phyloP scores from a whole-genome alignment of 768 basidiomycete species.

The Phanerochaete sordida region DNA sequence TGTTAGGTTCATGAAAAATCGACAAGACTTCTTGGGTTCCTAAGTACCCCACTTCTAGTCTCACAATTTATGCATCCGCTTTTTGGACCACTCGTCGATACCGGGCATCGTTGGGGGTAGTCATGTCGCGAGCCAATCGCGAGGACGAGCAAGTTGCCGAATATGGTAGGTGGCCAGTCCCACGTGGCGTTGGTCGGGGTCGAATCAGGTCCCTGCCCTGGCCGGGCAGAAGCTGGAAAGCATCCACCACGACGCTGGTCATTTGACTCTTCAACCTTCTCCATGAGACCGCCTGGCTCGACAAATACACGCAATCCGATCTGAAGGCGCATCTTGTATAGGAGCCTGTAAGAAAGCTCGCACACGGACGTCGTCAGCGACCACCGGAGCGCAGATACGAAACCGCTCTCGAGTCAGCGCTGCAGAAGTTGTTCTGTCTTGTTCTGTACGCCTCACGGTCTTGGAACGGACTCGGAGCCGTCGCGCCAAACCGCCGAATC shows the following conservation, averaged over 20 bases:
- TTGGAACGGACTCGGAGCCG: constrained; percentile 1
- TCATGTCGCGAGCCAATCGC: background rate
- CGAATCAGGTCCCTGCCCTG: background rate
- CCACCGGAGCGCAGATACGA: background rate
- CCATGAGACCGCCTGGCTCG: background rate
- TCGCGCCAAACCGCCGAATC: background rate
- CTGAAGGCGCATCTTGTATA: background rate
- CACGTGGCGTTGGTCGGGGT: background rate
- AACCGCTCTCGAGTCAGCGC: background rate
- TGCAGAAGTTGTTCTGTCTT: no score
- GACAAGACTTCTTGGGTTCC: no score
- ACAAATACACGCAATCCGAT: background rate
- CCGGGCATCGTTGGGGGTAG: no score
- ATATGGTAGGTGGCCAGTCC: background rate
- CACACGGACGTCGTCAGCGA: background rate
- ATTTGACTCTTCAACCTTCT: background rate
- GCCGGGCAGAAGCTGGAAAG: background rate
- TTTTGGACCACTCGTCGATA: no score
- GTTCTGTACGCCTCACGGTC: background rate
- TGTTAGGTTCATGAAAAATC: no score
- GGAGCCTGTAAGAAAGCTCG: background rate
- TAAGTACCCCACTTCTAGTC: no score
- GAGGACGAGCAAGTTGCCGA: background rate
- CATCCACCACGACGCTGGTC: background rate
- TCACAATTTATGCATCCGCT: no score